Conservation (phyloP, 352 stramenopile genomes). For the Elongisporangium prolatum region DNA sequence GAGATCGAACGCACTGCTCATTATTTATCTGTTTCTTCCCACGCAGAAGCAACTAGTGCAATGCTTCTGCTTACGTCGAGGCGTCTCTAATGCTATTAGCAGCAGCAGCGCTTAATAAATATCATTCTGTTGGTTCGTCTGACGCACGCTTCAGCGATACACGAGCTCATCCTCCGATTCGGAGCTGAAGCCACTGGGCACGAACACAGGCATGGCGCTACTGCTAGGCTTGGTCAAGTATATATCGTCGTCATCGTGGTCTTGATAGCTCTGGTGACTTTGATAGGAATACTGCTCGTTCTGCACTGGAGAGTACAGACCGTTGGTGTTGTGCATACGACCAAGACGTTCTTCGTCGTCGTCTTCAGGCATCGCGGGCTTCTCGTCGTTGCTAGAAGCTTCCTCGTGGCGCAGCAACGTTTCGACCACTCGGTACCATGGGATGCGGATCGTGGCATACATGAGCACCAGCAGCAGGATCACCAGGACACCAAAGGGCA, state of each 20-base stretch:
- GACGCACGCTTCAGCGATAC: no score
- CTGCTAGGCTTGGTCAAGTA: not conserved
- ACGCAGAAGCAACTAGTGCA: not conserved
- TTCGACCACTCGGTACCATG: slow-evolving; percentile 31
- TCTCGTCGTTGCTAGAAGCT: slow-evolving; percentile 3
- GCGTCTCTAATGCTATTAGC: not conserved
- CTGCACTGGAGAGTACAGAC: not conserved
- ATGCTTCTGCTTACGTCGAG: not conserved
- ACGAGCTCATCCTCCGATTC: not conserved
- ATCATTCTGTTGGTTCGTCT: not conserved
- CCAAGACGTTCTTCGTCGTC: slow-evolving; percentile 7
- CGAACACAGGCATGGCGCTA: not conserved
- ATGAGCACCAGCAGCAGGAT: slow-evolving; percentile 32
- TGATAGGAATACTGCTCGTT: not conserved
- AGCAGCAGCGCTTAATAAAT: not conserved
- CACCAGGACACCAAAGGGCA: slow-evolving; percentile 26
- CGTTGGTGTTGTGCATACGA: slow-evolving; percentile 3
- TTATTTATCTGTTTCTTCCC: not conserved
- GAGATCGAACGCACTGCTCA: not conserved
- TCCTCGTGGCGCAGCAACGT: not conserved
- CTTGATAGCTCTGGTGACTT: not conserved
- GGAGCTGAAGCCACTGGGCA: not conserved
- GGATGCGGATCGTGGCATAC: slow-evolving; percentile 35
- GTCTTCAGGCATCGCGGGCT: slow-evolving; percentile 6
- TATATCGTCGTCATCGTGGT: slow-evolving; percentile 1